These are phyloP conservation scores for Biscutella laevigata DNA, from an alignment of 441 rosid genomes.

Conservation along the genomic window DNA sequence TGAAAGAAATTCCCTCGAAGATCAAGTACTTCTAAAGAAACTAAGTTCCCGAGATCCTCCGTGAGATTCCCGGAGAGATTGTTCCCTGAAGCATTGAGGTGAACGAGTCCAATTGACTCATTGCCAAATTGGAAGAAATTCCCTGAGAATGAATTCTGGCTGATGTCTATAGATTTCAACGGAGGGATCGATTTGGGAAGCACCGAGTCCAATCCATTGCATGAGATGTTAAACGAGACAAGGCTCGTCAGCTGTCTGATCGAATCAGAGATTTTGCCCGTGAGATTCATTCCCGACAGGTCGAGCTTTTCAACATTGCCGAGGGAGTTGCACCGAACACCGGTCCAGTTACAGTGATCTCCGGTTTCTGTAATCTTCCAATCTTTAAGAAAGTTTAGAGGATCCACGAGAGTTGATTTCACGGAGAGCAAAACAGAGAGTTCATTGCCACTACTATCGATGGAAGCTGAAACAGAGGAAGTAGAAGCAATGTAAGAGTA, in stretches of 20 bases:
- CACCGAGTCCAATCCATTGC: slow-evolving; percentile 50
- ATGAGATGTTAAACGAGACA: slow-evolving; percentile 53
- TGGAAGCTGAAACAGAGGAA: slow-evolving; percentile 28
- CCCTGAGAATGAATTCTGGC: slow-evolving; percentile 61
- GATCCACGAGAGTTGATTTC: slow-evolving; percentile 53
- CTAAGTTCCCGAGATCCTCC: slow-evolving; percentile 63
- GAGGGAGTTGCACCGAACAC: slow-evolving; percentile 56
- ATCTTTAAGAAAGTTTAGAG: slow-evolving; percentile 47
- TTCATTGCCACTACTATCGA: slow-evolving; percentile 33
- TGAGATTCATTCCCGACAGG: slow-evolving; percentile 72
- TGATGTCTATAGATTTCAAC: slow-evolving; percentile 50
- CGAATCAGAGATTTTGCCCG: slow-evolving; percentile 51
- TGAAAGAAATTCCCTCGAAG: slow-evolving; percentile 77
- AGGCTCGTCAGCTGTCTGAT: slow-evolving; percentile 44
- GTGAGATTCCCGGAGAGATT: slow-evolving; percentile 60
- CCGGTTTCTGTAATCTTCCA: slow-evolving; percentile 44
- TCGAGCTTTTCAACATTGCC: slow-evolving; percentile 68
- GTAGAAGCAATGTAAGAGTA: slow-evolving; percentile 36
- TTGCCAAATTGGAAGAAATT: slow-evolving; percentile 49
- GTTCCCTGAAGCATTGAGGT: slow-evolving; percentile 79
- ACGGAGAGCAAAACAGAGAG: slow-evolving; percentile 43
- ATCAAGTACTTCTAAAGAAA: slow-evolving; percentile 59
- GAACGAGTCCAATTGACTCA: slow-evolving; percentile 41
- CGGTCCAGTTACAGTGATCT: slow-evolving; percentile 71
- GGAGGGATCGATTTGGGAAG: slow-evolving; percentile 49